Evolutionary conservation across 352 stramenopile genomes (phyloP).

Genomic region (Phytophthora parvispora): DNA sequence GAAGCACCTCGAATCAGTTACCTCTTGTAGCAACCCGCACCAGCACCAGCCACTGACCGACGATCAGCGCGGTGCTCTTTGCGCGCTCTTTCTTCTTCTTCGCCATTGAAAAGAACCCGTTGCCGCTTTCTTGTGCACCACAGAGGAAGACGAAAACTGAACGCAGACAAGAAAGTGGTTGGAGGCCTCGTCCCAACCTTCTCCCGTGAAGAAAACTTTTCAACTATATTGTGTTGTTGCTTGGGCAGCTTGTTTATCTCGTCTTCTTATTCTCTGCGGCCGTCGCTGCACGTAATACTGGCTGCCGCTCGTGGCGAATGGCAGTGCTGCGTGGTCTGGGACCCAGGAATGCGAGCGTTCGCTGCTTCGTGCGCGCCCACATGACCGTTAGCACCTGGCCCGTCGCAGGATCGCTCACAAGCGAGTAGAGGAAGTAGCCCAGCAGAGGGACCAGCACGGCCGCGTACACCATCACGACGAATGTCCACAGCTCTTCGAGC

Average conservation of each 20-base stretch:
- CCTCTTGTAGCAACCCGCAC: background rate
- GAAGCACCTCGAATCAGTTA: background rate
- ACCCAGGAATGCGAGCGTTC: slow-evolving; percentile 29
- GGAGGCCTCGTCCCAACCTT: background rate
- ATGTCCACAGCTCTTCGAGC: slow-evolving; percentile 30
- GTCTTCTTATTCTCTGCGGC: slow-evolving; percentile 22
- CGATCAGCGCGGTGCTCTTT: slow-evolving; percentile 10
- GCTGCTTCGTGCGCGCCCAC: slow-evolving; percentile 22
- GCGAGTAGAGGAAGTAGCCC: slow-evolving; percentile 27
- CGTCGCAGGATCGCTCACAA: slow-evolving; percentile 19
- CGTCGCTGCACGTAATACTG: background rate
- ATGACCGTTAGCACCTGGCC: slow-evolving; percentile 18
- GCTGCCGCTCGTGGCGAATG: slow-evolving; percentile 20
- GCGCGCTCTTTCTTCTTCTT: background rate
- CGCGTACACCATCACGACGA: slow-evolving; percentile 30
- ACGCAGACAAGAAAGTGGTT: background rate
- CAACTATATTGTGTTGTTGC: no score
- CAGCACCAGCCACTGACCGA: background rate
- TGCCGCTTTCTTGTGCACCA: background rate
- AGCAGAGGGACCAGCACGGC: slow-evolving; percentile 29
- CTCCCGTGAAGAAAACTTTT: background rate
- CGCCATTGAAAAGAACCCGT: background rate
- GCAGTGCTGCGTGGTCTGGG: slow-evolving; percentile 23
- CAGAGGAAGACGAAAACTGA: background rate
- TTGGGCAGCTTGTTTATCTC: no score